Conservation (phyloP, 2,329 filamentous ascomycete species). For the Alternaria viburni region DNA sequence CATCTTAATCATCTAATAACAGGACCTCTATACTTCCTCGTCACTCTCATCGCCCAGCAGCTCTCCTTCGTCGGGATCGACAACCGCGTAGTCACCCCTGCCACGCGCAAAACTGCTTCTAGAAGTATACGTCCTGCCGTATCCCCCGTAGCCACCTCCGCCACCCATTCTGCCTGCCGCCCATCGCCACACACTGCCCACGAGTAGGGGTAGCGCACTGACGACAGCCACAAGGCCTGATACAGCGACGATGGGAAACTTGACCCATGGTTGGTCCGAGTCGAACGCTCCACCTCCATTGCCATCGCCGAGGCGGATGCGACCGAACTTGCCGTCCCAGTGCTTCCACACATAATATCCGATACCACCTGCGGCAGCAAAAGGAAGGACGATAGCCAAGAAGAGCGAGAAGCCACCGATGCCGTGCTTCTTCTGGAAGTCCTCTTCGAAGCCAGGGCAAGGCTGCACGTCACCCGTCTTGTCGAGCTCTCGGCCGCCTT, state of each 20-base stretch:
- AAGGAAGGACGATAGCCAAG: constrained; percentile 80
- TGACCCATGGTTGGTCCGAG: constrained; percentile 76
- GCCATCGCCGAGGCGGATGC: constrained; percentile 80
- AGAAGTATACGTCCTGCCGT: constrained; percentile 74
- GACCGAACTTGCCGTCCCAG: constrained; percentile 89
- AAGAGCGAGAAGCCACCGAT: constrained; percentile 78
- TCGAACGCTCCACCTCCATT: constrained; percentile 51
- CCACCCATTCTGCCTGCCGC: constrained; percentile 60
- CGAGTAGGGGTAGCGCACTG: constrained; percentile 69
- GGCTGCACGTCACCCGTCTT: constrained; percentile 65
- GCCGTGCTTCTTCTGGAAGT: constrained; percentile 76
- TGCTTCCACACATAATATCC: constrained; percentile 87
- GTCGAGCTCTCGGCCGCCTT: constrained; percentile 76
- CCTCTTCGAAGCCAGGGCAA: constrained; percentile 81
- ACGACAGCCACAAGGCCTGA: constrained; percentile 62
- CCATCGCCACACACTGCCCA: constrained; percentile 74
- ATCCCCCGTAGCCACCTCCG: constrained; percentile 33
- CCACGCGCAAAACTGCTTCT: constrained; percentile 87
- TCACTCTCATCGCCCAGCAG: constrained; percentile 92
- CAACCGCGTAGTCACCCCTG: constrained; percentile 83
- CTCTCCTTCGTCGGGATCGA: constrained; percentile 94
- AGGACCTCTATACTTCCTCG: constrained; percentile 70
- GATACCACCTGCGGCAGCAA: constrained; percentile 71
- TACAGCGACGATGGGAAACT: constrained; percentile 68
- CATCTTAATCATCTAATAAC: background rate